Evolutionary conservation across 768 basidiomycete genomes (phyloP), one percentile per base, ranked within the genome.

Genomic region (Boletus huronensis): DNA sequence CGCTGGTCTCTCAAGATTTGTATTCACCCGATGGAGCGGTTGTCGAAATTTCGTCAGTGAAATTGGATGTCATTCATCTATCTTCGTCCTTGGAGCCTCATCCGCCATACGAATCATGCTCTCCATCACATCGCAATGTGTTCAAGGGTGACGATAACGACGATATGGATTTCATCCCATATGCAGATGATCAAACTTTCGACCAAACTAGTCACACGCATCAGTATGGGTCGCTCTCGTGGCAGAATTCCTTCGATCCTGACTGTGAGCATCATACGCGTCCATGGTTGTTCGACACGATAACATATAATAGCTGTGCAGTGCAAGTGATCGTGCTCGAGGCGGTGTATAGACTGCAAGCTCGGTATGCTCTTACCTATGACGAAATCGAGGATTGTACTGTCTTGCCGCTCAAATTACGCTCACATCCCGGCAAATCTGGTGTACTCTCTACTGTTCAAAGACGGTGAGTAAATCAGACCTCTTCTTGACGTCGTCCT

Each of bases 131-230:
- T 11, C 74, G 76, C 43, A 83, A 73, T 43, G 70, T 83, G 16
- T 73, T 77, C 42, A 70, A 73, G 17, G 84, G 82, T 4, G 85
- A 88, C 55, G 87, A 88, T 54, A 70, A 80, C 6, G 72, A 76
- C 54, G 66, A 70, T 21, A 77, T 87, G 75, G 73, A 75, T 3
- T 89, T 87, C 64, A 67, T 87, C 6, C 85, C 86, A 2, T 81
- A 81, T 49, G 74, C 79, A 0, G 85, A 89, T 60, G 86, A 88
- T 41, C 75, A 77, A 3, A 60, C 44, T 0, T 90, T 89, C 58
- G 59, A 81, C 47, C 69, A 65, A 32, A 29, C 42, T 3, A 60
- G 48, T 16, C 79, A 86, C 58, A 60, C 69, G 3, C 49, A 61
- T 14, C 72, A 78, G 5, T 79, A 85, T 64, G 64, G 61, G 9